phyloP scores from a whole-genome alignment of 495 filamentous ascomycete genomes.

The Viridothelium virens region DNA sequence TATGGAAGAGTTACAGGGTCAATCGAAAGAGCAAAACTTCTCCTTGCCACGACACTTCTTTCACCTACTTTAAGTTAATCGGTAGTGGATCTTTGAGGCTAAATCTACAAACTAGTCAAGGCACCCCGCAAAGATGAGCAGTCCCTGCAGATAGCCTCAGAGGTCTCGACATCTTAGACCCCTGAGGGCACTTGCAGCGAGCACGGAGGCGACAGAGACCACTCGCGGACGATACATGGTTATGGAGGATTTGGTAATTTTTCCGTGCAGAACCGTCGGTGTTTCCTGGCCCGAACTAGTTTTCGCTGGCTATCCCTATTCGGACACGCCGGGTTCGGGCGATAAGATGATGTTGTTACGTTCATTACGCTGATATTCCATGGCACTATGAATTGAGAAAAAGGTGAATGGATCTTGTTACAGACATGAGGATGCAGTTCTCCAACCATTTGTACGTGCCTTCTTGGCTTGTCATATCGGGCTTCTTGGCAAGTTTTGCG shows the following conservation, averaged over 20 bases:
- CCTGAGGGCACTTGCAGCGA: background rate
- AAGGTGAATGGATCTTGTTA: no score
- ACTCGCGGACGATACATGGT: background rate
- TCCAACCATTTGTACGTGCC: no score
- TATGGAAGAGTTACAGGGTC: background rate
- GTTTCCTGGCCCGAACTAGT: background rate
- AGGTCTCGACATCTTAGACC: background rate
- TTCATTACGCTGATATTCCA: no score
- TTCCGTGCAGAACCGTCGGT: background rate
- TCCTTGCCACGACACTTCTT: background rate
- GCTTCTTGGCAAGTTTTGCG: no score
- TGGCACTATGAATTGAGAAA: no score
- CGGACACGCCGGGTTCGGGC: no score
- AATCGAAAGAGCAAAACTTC: background rate
- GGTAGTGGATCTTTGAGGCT: background rate
- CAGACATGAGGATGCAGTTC: no score
- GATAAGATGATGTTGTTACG: no score
- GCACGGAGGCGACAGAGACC: background rate
- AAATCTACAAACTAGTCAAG: slow-evolving; percentile 6
- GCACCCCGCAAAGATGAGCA: slow-evolving; percentile 3
- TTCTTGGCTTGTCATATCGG: no score
- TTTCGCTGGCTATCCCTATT: no score
- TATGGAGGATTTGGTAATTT: background rate
- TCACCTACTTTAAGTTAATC: background rate
- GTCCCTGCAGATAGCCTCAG: background rate